Conservation (phyloP, 2,329 filamentous ascomycete genomes). For the Penicillium sp. region DNA sequence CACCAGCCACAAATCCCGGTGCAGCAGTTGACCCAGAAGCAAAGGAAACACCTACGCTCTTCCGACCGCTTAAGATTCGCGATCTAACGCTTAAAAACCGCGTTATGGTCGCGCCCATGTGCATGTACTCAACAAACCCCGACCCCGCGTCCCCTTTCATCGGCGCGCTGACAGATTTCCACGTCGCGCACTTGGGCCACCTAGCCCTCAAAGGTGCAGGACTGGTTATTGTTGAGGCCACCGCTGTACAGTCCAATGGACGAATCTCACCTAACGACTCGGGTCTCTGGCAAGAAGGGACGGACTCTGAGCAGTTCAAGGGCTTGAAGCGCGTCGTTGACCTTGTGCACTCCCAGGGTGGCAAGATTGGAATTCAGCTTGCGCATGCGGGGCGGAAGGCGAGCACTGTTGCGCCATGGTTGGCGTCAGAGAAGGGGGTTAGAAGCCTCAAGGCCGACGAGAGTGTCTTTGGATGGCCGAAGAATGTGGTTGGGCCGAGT, state of each 20-base stretch:
- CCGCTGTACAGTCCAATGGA: constrained; percentile 8
- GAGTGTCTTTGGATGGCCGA: constrained; percentile 11
- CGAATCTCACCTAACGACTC: constrained; percentile 13
- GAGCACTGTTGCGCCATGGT: constrained; percentile 8
- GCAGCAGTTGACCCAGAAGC: constrained; percentile 44
- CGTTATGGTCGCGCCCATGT: constrained; percentile 13
- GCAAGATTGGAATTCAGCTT: constrained; percentile 7
- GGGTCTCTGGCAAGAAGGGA: constrained; percentile 8
- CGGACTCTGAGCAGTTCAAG: constrained; percentile 57
- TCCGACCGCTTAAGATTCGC: constrained; percentile 7
- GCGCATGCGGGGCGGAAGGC: constrained; percentile 13
- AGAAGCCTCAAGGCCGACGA: constrained; percentile 4
- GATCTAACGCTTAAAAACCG: constrained; percentile 13
- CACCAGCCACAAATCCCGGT: constrained; percentile 42
- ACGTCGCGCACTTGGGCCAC: constrained; percentile 13
- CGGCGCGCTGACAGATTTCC: constrained; percentile 10
- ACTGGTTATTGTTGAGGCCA: constrained; percentile 8
- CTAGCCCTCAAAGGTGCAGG: constrained; percentile 10
- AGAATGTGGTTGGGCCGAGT: constrained; percentile 8
- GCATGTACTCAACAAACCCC: constrained; percentile 11
- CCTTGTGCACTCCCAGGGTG: constrained; percentile 15
- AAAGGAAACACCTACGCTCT: constrained; percentile 5
- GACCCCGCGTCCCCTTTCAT: constrained; percentile 51
- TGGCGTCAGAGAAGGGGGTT: neutral
- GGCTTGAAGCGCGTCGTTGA: constrained; percentile 12